These are phyloP conservation scores for Hordeum pubiflorum DNA, from an alignment of 202 grass and related monocot genomes.

Conservation along the genomic window DNA sequence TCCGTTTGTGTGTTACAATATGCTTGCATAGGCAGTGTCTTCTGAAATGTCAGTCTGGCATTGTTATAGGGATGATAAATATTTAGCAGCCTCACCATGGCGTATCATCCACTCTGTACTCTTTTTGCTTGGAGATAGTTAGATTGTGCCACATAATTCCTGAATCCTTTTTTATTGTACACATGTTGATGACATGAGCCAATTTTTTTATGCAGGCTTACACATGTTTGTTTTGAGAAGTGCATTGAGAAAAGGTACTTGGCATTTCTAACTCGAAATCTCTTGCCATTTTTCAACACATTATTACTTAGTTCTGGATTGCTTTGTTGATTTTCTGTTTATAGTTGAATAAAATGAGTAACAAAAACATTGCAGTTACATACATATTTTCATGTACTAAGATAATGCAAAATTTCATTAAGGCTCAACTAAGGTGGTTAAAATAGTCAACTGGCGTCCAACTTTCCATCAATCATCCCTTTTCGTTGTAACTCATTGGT, in stretches of 20 bases:
- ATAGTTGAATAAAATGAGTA: neutral
- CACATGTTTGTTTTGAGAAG: constrained; percentile 78
- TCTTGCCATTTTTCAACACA: neutral
- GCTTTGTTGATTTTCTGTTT: neutral
- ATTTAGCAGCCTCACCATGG: neutral
- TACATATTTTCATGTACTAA: neutral
- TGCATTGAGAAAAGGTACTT: constrained; percentile 82
- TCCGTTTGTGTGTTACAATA: neutral
- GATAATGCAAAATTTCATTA: neutral
- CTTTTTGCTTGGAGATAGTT: neutral
- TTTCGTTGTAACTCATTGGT: neutral
- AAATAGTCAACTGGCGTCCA: neutral
- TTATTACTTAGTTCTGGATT: neutral
- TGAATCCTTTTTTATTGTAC: neutral
- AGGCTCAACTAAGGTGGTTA: neutral
- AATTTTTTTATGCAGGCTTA: constrained; percentile 54
- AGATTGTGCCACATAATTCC: neutral
- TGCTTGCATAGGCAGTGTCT: neutral
- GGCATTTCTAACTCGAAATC: neutral
- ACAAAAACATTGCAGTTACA: neutral
- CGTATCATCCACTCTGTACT: neutral
- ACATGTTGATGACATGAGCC: constrained; percentile 2
- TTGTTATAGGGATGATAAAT: neutral
- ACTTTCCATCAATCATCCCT: neutral
- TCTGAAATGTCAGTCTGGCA: neutral